phyloP scores from a whole-genome alignment of 2,329 filamentous ascomycete species.

The Sporothrix curviconia region DNA sequence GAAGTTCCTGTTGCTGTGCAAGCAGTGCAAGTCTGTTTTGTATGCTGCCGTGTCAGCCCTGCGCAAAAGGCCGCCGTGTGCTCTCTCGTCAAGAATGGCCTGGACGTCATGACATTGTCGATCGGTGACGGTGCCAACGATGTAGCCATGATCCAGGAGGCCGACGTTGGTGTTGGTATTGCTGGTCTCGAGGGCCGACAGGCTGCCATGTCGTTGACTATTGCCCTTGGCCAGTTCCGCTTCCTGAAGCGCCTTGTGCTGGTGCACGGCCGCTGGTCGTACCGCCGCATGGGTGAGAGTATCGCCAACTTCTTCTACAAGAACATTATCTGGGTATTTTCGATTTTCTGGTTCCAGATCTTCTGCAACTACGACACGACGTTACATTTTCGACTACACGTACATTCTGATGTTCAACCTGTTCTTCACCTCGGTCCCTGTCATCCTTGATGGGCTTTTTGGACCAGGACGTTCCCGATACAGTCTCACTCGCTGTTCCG shows the following conservation, averaged over 20 bases:
- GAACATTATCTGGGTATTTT: slow-evolving; percentile 97
- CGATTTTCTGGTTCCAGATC: slow-evolving; percentile 95
- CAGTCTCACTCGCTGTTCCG: slow-evolving; percentile 86
- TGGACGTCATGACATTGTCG: slow-evolving; percentile 93
- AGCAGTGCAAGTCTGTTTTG: slow-evolving; percentile 94
- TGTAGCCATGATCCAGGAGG: slow-evolving; percentile 96
- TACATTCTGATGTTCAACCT: slow-evolving; percentile 97
- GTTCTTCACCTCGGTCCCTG: slow-evolving; percentile 89
- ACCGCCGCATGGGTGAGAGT: slow-evolving; percentile 82
- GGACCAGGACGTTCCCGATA: slow-evolving; percentile 93
- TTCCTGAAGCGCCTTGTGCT: slow-evolving; percentile 79
- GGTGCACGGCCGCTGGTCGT: slow-evolving; percentile 94
- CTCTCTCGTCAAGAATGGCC: slow-evolving; percentile 84
- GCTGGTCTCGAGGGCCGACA: slow-evolving; percentile 87
- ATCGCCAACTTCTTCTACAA: slow-evolving; percentile 99
- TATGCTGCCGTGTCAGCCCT: slow-evolving; percentile 93
- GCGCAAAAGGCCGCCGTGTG: slow-evolving; percentile 98
- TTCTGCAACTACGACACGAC: slow-evolving; percentile 95
- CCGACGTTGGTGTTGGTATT: slow-evolving; percentile 93
- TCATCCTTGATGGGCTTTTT: slow-evolving; percentile 94
- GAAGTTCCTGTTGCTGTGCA: slow-evolving; percentile 91
- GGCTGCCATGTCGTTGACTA: slow-evolving; percentile 94
- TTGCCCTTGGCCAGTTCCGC: slow-evolving; percentile 87
- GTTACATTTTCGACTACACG: slow-evolving; percentile 94
- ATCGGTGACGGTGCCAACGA: slow-evolving; percentile 94